Evolutionary conservation across 768 basidiomycete genomes (phyloP), one percentile per base, ranked within the genome.

Genomic region (Vishniacozyma victoriae): DNA sequence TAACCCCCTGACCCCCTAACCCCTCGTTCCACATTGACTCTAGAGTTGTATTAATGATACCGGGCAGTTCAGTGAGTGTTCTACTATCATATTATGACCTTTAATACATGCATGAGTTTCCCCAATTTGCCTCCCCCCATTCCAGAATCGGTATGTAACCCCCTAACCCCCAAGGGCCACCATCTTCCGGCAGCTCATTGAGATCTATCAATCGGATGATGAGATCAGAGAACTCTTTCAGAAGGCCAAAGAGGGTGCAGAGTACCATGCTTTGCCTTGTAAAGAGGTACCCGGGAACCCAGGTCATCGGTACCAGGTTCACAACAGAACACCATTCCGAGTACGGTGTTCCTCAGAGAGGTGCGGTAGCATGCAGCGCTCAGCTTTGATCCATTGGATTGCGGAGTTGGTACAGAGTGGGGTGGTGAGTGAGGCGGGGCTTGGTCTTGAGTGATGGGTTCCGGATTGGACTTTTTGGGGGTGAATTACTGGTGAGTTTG

Each of bases 221-320:
- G 23, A 46, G 26, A 35, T 46, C 20, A 35, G 33, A 15, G n/a
- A 15, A 4, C 19, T 46, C 11, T 46, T 42, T 20, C 6, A 9
- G 19, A 5, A 18, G 22, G 14, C 13, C 42, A 20, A 15, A n/a
- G 27, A 4, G 5, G 12, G 12, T 27, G 42, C n/a, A n/a, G n/a
- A n/a, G n/a, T n/a, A n/a, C n/a, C n/a, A 27, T 44, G 6, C 15
- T 4, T 14, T 44, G 15, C 42, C 42, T 12, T 44, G 42, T 19
- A 31, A 44, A 31, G 27, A 22, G 13, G 23, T 26, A 7, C 42
- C 42, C 27, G 15, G 16, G 4, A 16, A 27, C 27, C 12, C 24
- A 4, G 6, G n/a, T 12, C 42, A 44, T 19, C 24, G 42, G 15
- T 44, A 44, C 27, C 42, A 44, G 14, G 42, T 44, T 27, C 19